Evolutionary conservation across 345 rosid genomes (phyloP), one percentile per base, ranked within the genome.

Genomic region (Xanthoceras sorbifolium): DNA sequence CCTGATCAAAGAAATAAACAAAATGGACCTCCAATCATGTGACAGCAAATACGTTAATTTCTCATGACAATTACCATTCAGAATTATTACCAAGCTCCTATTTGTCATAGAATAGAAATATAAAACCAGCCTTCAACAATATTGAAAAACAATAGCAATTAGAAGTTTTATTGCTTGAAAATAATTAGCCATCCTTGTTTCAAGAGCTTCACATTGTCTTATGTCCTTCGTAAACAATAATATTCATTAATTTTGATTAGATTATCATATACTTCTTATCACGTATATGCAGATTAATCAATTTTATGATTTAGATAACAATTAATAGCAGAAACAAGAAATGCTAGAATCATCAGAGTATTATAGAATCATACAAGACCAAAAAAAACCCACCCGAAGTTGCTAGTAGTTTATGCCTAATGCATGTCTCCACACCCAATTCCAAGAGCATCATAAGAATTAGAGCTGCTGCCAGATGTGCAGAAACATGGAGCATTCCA

Each of bases 401-500:
- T 76, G 99, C 99, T 44, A 96, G 89, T 6, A 91, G 90, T 38
- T 94, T 90, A 88, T 96, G 99, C 76, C 87, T 86, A 77, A 96
- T 89, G 74, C 99, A 96, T 11, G 90, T 94, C 85, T 96, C 95
- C 55, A 94, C 81, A 78, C 99, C 99, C 83, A 96, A 75, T 79
- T 96, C 99, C 85, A 96, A 64, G 72, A 96, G 89, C 89, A 96
- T 78, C 98, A 92, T 91, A 82, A 96, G 97, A 85, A 96, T 86
- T 52, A 93, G 76, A 76, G 99, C 99, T 15, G 99, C 88, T 59
- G 92, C 83, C 71, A 96, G 89, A 87, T 96, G 99, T 44, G 98
- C 90, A 68, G 87, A 79, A 79, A 93, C 93, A 88, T 96, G 99
- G 76, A 96, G 92, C 73, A 91, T 80, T 76, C 97, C 99, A 72